Evolutionary conservation across 352 stramenopile species (phyloP).

Genomic region (Salisapilia sapeloensis): DNA sequence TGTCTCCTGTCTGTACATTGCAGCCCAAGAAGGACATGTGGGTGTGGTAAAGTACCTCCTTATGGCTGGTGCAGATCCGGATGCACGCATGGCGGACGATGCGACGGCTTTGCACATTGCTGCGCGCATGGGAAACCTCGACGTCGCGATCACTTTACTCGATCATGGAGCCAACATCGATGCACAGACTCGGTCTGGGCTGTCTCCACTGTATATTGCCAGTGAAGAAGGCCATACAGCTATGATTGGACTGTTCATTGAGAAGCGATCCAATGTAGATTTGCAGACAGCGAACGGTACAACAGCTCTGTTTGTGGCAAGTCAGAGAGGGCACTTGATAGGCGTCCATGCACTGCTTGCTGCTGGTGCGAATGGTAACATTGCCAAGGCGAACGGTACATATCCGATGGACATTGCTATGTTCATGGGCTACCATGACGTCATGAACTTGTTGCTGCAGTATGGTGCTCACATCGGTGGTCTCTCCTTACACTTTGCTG

Average conservation of each 20-base stretch:
- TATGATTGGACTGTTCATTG: constrained; percentile 43
- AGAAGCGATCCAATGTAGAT: constrained; percentile 11
- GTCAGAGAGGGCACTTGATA: constrained; percentile 38
- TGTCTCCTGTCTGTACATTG: constrained; percentile 67
- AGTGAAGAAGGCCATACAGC: constrained; percentile 57
- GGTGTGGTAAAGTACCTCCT: constrained; percentile 39
- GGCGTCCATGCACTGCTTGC: constrained; percentile 39
- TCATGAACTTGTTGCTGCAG: constrained; percentile 37
- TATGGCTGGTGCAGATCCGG: constrained; percentile 21
- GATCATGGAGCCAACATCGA: constrained; percentile 31
- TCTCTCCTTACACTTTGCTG: constrained; percentile 54
- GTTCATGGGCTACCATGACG: constrained; percentile 38
- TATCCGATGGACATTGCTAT: constrained; percentile 52
- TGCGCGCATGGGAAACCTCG: constrained; percentile 53
- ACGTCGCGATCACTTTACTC: constrained; percentile 29
- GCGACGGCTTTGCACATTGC: constrained; percentile 68
- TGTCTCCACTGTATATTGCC: constrained; percentile 72
- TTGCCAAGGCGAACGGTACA: constrained; percentile 59
- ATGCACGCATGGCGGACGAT: constrained; percentile 58
- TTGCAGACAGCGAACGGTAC: constrained; percentile 37
- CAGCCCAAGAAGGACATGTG: constrained; percentile 58
- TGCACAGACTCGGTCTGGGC: constrained; percentile 57
- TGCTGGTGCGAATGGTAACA: constrained; percentile 23
- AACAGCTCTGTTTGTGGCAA: constrained; percentile 58
- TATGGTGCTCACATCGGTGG: constrained; percentile 47